Conservation (phyloP, 306 rosid species). For the Fragaria nilgerrensis region DNA sequence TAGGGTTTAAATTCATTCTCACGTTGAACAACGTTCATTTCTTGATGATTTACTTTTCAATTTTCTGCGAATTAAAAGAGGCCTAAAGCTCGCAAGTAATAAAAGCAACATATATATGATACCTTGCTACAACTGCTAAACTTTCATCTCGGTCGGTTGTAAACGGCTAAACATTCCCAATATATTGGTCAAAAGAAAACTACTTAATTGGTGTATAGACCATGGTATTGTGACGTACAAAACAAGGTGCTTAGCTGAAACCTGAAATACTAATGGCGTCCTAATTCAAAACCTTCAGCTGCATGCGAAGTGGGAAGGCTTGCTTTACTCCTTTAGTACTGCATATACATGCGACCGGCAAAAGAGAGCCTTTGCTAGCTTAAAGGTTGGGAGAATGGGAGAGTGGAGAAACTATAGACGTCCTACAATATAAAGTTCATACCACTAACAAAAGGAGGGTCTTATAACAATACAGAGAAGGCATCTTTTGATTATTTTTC, state of each 20-base stretch:
- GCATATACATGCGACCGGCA: not conserved
- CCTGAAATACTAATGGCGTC: not conserved
- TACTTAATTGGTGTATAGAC: not conserved
- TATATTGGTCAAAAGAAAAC: not conserved
- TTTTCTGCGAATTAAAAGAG: too few species aligned
- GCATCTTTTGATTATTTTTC: not conserved
- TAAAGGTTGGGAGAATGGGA: not conserved
- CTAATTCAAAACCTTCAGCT: conserved; percentile 2
- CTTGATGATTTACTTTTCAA: too few species aligned
- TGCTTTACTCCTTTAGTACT: not conserved
- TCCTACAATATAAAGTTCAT: not conserved
- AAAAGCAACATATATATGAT: too few species aligned
- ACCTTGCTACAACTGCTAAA: too few species aligned
- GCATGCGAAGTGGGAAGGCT: not conserved
- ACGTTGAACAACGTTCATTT: too few species aligned
- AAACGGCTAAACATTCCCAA: too few species aligned
- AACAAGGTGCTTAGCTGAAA: not conserved
- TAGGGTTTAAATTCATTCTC: too few species aligned
- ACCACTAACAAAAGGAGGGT: conserved; percentile 13
- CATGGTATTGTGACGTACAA: not conserved
- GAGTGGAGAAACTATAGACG: conserved; percentile 2
- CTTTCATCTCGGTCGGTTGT: too few species aligned
- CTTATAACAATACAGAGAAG: conserved; percentile 1
- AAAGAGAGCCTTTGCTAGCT: not conserved
- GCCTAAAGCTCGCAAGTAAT: too few species aligned